These are phyloP conservation scores for Monosporascus sp. DNA, from an alignment of 2,329 filamentous ascomycete genomes.

Conservation along the genomic window DNA sequence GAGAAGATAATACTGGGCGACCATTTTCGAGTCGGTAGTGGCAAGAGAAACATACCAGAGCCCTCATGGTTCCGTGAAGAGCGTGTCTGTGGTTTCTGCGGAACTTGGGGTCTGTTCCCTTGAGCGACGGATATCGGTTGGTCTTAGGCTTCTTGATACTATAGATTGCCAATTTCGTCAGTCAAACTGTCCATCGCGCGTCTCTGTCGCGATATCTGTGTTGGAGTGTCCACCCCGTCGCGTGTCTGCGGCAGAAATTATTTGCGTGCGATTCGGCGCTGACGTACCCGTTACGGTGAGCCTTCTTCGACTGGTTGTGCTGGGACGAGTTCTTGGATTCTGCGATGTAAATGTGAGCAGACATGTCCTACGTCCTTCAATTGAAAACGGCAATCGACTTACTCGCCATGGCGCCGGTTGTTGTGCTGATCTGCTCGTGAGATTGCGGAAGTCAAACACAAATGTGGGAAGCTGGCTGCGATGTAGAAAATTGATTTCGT, in stretches of 20 bases:
- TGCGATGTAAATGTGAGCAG: constrained; percentile 36
- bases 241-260: constrained; percentile 5
- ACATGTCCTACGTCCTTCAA: neutral
- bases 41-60: constrained; percentile 65
- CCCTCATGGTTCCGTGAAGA: constrained; percentile 97
- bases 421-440: constrained; percentile 16
- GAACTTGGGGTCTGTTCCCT: constrained; percentile 99
- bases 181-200: neutral
- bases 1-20: no score
- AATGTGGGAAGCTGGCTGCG: constrained; percentile 14
- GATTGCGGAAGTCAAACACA: constrained; percentile 16
- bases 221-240: neutral
- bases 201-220: neutral
- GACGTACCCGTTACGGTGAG: constrained; percentile 96
- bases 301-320: constrained; percentile 98
- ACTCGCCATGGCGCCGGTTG: constrained; percentile 62
- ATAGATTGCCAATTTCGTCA: constrained; percentile 18
- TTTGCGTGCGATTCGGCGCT: constrained; percentile 1
- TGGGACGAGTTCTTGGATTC: constrained; percentile 99
- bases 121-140: constrained; percentile 96
- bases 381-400: constrained; percentile 32
- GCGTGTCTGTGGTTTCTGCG: constrained; percentile 99
- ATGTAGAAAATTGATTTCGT: constrained; percentile 16
- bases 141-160: constrained; percentile 99
- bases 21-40: neutral